These are phyloP conservation scores for Mortierella sp. DNA, from an alignment of 371 early-diverging fungal genomes.

Conservation along the genomic window DNA sequence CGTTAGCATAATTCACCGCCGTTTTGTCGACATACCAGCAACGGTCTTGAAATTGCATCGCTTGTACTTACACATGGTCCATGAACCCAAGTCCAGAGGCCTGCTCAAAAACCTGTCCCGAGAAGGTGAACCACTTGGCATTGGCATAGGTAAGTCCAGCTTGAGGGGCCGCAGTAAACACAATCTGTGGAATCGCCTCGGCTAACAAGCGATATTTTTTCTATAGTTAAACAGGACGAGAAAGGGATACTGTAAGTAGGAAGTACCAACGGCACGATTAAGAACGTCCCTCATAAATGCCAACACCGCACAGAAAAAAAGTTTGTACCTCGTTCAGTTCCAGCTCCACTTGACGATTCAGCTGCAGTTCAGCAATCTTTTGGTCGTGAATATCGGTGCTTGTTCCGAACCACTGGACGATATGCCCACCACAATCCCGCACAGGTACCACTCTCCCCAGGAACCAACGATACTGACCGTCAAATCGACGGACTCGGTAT, in stretches of 20 bases:
- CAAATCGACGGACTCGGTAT: slow-evolving; percentile 70
- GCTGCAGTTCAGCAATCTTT: slow-evolving; percentile 67
- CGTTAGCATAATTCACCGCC: not conserved
- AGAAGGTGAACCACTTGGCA: slow-evolving; percentile 72
- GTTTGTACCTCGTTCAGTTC: slow-evolving; percentile 67
- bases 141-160: slow-evolving; percentile 73
- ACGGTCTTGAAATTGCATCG: not conserved
- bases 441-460: slow-evolving; percentile 72
- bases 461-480: slow-evolving; percentile 74
- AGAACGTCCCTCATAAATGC: not conserved
- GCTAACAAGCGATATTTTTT: slow-evolving; percentile 74
- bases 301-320: not conserved
- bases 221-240: slow-evolving; percentile 1
- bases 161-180: slow-evolving; percentile 74
- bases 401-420: slow-evolving; percentile 69
- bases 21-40: not conserved
- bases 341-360: slow-evolving; percentile 69
- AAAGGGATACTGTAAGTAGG: not conserved
- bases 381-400: slow-evolving; percentile 78
- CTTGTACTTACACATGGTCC: slow-evolving; percentile 62
- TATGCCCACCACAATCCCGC: slow-evolving; percentile 68
- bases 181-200: slow-evolving; percentile 78
- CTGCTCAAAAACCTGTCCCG: slow-evolving; percentile 69
- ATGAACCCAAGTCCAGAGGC: slow-evolving; percentile 73
- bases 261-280: not conserved